phyloP scores from a whole-genome alignment of 2,329 filamentous ascomycete species.

The Fusarium nanum region DNA sequence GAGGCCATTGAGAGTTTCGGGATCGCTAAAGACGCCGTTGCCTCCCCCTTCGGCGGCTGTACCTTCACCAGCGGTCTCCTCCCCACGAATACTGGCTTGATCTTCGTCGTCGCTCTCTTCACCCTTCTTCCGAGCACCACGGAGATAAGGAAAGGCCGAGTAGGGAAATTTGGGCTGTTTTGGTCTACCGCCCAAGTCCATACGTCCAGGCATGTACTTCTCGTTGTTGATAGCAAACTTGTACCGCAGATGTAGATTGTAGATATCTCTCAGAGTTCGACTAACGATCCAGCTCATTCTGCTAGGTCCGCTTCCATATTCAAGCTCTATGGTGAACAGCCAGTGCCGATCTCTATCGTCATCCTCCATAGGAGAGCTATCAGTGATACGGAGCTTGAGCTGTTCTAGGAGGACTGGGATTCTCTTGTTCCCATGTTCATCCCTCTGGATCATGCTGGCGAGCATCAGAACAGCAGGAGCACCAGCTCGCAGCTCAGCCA shows the following conservation, averaged over 20 bases:
- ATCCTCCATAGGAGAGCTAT: constrained; percentile 77
- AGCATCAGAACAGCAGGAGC: constrained; percentile 93
- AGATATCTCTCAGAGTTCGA: constrained; percentile 87
- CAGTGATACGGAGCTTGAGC: constrained; percentile 86
- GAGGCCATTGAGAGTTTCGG: constrained; percentile 47
- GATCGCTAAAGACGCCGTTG: constrained; percentile 56
- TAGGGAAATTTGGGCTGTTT: constrained; percentile 92
- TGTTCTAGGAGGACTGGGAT: constrained; percentile 97
- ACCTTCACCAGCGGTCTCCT: constrained; percentile 62
- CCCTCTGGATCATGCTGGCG: constrained; percentile 96
- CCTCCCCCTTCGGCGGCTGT: constrained; percentile 74
- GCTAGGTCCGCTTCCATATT: constrained; percentile 95
- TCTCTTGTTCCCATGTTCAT: constrained; percentile 93
- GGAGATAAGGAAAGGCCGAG: constrained; percentile 89
- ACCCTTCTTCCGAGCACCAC: constrained; percentile 81
- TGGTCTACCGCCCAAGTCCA: constrained; percentile 73
- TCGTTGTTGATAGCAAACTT: constrained; percentile 87
- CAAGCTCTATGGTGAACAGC: constrained; percentile 89
- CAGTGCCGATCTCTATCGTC: constrained; percentile 77
- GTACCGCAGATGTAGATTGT: constrained; percentile 93
- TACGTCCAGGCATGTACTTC: constrained; percentile 78
- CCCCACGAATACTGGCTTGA: constrained; percentile 53
- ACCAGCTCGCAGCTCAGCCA: constrained; percentile 93
- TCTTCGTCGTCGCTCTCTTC: constrained; percentile 84
- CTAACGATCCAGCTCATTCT: constrained; percentile 97